A percentile compares a stretch with the other conserved stretches of the same genome.
Conservation (phyloP, 768 basidiomycete species). For the Dacryopinax primogenitus region DNA sequence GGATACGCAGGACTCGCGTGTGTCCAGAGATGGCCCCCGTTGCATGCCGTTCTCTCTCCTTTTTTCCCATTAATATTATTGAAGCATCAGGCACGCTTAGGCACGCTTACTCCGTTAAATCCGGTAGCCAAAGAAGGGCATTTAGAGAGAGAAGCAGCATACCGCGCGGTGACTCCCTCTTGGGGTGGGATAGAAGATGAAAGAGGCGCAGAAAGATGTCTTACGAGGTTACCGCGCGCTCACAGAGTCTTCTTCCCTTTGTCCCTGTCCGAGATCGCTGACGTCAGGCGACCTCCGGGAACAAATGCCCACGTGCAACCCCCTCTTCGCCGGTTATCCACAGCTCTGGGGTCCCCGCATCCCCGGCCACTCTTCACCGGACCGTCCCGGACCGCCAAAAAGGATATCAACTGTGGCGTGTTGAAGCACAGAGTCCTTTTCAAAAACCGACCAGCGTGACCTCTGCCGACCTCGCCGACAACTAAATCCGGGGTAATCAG, state of each 20-base stretch:
- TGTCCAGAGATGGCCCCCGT: neutral
- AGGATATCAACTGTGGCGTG: neutral
- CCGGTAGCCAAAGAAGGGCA: neutral
- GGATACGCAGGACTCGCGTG: neutral
- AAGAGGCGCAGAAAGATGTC: neutral
- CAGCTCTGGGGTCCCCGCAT: neutral
- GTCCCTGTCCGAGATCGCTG: too few species aligned
- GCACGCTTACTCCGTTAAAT: neutral
- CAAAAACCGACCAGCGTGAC: slow-evolving; percentile 1
- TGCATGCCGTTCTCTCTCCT: neutral
- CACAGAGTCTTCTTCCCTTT: too few species aligned
- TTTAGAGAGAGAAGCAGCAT: neutral
- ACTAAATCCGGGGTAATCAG: neutral
- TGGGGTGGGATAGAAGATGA: neutral
- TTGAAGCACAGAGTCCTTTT: neutral
- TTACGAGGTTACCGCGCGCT: too few species aligned
- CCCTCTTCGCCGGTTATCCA: neutral
- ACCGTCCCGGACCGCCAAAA: neutral
- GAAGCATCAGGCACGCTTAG: too few species aligned
- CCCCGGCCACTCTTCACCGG: neutral
- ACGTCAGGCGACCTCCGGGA: too few species aligned
- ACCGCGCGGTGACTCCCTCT: neutral
- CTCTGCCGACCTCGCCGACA: neutral
- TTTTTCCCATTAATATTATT: too few species aligned
- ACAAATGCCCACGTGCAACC: neutral